Conservation (phyloP, 257 asterid genomes). For the Lithospermum erythrorhizon region DNA sequence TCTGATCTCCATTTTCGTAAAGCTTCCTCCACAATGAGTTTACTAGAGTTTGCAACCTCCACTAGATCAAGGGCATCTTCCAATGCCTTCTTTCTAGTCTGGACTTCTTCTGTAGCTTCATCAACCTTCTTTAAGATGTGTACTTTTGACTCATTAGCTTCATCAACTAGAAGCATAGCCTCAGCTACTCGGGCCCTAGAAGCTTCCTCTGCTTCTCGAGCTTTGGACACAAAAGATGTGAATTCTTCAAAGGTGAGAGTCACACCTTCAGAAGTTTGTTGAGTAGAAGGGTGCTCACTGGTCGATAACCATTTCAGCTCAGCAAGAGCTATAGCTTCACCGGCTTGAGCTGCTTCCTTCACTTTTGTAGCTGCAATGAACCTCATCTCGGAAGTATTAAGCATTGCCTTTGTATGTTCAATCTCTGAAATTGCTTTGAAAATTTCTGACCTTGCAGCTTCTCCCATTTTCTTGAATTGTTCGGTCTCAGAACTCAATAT, state of each 20-base stretch:
- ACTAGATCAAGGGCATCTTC: constrained; percentile 72
- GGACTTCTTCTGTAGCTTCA: constrained; percentile 81
- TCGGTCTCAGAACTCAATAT: constrained; percentile 63
- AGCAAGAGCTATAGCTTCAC: constrained; percentile 73
- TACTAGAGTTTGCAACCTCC: constrained; percentile 62
- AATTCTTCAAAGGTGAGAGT: constrained; percentile 63
- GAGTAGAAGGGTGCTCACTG: constrained; percentile 8
- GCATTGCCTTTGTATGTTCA: constrained; percentile 46
- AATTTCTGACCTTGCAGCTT: constrained; percentile 52
- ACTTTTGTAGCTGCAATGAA: constrained; percentile 69
- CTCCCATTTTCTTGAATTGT: constrained; percentile 54
- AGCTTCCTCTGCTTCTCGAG: constrained; percentile 50
- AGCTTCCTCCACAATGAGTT: constrained; percentile 76
- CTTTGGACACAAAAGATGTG: constrained; percentile 48
- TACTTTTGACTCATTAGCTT: constrained; percentile 42
- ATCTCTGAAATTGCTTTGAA: constrained; percentile 56
- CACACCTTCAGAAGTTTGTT: constrained; percentile 26
- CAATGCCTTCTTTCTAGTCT: constrained; percentile 48
- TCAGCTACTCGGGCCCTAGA: constrained; percentile 31
- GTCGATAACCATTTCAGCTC: constrained; percentile 60
- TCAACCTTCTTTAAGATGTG: constrained; percentile 62
- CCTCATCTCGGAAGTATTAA: constrained; percentile 60
- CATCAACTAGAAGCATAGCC: constrained; percentile 45
- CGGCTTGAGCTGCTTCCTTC: constrained; percentile 83
- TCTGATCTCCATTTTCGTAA: constrained; percentile 85